phyloP scores from a whole-genome alignment of 768 basidiomycete species.

The Cytidiella melzeri region DNA sequence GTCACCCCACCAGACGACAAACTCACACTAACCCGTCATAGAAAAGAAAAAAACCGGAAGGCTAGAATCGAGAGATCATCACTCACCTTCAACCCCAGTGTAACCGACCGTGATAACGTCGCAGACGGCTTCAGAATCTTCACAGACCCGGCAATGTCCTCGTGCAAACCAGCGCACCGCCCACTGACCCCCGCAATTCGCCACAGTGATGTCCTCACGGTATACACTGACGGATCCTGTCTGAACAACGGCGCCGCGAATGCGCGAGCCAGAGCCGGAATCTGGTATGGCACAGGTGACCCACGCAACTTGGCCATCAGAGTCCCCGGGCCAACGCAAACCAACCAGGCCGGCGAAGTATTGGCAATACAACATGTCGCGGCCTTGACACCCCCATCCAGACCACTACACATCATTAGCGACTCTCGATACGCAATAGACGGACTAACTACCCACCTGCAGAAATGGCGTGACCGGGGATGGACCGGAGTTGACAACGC shows the following conservation, averaged over 20 bases:
- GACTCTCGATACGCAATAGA: not conserved
- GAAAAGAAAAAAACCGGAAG: not conserved
- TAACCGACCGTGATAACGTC: not conserved
- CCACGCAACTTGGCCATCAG: not conserved
- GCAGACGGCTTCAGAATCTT: not conserved
- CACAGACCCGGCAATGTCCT: not conserved
- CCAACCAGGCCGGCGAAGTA: not conserved
- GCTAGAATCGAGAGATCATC: not conserved
- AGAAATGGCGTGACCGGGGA: not conserved
- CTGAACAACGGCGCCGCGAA: not conserved
- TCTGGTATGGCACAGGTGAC: not conserved
- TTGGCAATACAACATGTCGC: not conserved
- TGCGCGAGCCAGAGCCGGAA: not conserved
- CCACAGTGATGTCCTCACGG: not conserved
- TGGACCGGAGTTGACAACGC: not conserved
- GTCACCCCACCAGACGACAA: not conserved
- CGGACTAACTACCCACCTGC: not conserved
- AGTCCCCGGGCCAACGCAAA: not conserved
- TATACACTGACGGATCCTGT: not conserved
- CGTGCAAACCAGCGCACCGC: not conserved
- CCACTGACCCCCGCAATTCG: not conserved
- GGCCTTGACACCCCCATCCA: not conserved
- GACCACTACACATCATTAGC: constrained; percentile 1
- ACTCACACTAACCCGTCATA: not conserved
- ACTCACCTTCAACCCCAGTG: not conserved